Evolutionary conservation across 805 yeast species (phyloP).

Genomic region (Ogataea pilisensis): DNA sequence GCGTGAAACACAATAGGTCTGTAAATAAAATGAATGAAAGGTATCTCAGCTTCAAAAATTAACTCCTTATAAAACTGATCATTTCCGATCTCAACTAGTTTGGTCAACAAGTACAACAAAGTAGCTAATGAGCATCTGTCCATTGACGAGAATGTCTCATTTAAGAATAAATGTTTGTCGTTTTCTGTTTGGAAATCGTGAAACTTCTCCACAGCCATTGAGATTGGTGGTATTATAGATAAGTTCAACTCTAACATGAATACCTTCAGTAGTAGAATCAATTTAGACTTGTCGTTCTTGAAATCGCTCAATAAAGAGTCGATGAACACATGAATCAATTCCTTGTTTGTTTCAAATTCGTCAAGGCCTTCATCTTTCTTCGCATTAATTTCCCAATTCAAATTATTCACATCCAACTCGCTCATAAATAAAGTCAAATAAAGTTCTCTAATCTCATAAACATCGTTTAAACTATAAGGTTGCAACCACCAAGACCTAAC

Average conservation of each 20-base stretch:
- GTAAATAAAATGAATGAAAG: constrained; percentile 11
- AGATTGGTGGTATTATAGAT: constrained; percentile 12
- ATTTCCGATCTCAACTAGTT: constrained; percentile 2
- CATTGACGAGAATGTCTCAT: constrained; percentile 7
- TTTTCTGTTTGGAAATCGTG: too few species aligned
- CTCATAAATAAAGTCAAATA: constrained; percentile 3
- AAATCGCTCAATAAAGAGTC: not conserved
- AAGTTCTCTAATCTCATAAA: constrained; percentile 6
- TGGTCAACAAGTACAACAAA: constrained; percentile 4
- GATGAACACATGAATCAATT: constrained; percentile 5
- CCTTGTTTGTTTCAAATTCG: constrained; percentile 1
- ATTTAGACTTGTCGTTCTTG: constrained; percentile 5
- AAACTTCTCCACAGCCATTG: constrained; percentile 11
- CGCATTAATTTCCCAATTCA: constrained; percentile 4
- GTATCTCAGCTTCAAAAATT: constrained; percentile 9
- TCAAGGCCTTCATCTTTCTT: not conserved
- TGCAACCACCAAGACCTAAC: constrained; percentile 7
- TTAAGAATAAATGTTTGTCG: too few species aligned
- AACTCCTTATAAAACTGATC: constrained; percentile 5
- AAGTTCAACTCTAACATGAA: constrained; percentile 10
- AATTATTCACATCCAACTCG: constrained; percentile 6
- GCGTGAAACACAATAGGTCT: constrained; percentile 8
- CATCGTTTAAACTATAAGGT: constrained; percentile 10
- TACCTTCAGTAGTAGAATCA: constrained; percentile 11
- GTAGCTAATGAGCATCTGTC: constrained; percentile 14